A percentile compares a stretch with the other conserved stretches of the same genome.
These are phyloP conservation scores for Brassica hybrid DNA, from an alignment of 441 rosid species.

Conservation along the genomic window DNA sequence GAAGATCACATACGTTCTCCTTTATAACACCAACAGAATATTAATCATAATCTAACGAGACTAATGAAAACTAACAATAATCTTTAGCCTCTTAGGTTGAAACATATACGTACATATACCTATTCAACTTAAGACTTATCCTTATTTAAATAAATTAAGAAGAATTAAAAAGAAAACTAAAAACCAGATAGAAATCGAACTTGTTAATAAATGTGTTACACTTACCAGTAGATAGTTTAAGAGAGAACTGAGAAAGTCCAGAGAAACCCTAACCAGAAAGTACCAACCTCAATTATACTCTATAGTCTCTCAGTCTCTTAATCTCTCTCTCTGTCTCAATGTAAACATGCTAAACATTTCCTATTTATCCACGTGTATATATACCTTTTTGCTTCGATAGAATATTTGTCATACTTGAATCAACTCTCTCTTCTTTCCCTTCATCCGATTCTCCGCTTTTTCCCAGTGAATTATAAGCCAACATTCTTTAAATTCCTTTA, in stretches of 20 bases:
- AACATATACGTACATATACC: neutral
- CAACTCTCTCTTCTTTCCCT: neutral
- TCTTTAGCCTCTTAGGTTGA: too few species aligned
- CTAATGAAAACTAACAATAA: neutral
- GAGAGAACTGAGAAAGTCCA: too few species aligned
- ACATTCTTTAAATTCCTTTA: neutral
- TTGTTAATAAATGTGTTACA: neutral
- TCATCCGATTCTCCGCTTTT: neutral
- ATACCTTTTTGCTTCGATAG: neutral
- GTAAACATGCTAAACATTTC: neutral
- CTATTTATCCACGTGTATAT: neutral
- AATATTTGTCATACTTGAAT: neutral
- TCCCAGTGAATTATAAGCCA: neutral
- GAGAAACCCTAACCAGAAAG: too few species aligned
- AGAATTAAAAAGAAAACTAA: neutral
- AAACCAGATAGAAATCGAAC: neutral
- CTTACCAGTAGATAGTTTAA: neutral
- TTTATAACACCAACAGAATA: neutral
- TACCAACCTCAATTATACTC: too few species aligned
- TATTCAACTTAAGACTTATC: neutral
- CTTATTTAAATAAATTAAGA: neutral
- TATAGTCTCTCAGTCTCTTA: too few species aligned
- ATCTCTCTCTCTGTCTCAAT: neutral
- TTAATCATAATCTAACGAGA: neutral
- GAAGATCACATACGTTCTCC: neutral